Evolutionary conservation across 2,329 filamentous ascomycete genomes (phyloP), one percentile per base, ranked within the genome.

Genomic region (Pseudogymnoascus sp.): DNA sequence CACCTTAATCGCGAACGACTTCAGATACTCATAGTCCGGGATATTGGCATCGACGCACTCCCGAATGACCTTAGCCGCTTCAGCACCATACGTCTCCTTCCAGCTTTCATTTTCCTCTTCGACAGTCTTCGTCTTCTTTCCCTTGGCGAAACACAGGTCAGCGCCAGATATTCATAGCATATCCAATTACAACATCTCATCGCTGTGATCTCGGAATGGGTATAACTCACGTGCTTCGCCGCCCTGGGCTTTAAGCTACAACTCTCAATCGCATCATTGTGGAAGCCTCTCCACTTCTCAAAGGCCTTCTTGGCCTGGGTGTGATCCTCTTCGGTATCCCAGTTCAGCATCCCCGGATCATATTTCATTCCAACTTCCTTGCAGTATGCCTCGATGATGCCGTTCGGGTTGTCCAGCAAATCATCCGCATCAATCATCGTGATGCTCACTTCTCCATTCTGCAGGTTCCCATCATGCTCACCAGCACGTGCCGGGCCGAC

Each of bases 211-310:
- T 13, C 1, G 4, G 26, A 38, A 3, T 39, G 34, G 33, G 56
- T 28, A 35, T 23, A 58, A 73, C 79, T 72, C 73, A 85, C 82
- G 71, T 82, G 78, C 23, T 83, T 81, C 65, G 85, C 79, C 48
- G 79, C 77, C 69, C 89, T 79, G 1, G 89, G 83, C 71, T 86
- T 86, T 68, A 99, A 76, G 63, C 84, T 85, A 35, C 80, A 86
- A 70, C 89, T 95, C 66, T 88, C 79, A 67, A 97, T 89, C 12
- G 91, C 94, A 77, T 97, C 94, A 66, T 97, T 89, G 72, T 97
- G 94, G 76, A 95, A 97, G 9, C 94, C 94, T 66, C 85, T 88
- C 94, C 94, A 97, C 77, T 99, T 97, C 75, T 92, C 90, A 75
- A 97, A 97, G 15, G 85, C 85, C 64, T 83, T 79, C 65, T 81